Base-by-base conservation (phyloP, 2,329 filamentous ascomycete genomes). In the Verticillium dahliae region DNA sequence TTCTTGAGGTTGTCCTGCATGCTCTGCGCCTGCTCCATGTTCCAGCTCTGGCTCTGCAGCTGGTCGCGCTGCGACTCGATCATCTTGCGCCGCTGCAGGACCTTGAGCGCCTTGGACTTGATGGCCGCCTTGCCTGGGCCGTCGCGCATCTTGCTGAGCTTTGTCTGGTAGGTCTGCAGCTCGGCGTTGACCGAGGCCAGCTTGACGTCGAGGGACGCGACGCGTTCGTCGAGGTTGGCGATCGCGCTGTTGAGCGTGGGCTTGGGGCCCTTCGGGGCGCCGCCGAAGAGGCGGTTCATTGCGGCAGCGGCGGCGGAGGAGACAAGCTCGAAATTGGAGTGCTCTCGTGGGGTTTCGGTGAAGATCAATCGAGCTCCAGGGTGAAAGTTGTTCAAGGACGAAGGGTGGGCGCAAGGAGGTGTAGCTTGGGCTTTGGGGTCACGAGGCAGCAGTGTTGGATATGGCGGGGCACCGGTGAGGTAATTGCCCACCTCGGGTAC, bases 1-100 rank as follows among this genome's bases (percentile, higher is more conserved):
- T 98, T 98, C 76, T 96, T 95, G 60, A 99, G 85, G 73, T 98
- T 98, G 78, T 98, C 94, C 79, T 96, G 92, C 94, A 98, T 97
- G 84, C 93, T 96, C 73, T 90, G 90, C 3, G 94, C 93, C 78
- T 97, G 93, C 79, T 98, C 93, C 93, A 99, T 97, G 79, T 98
- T 98, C 93, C 93, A 98, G 27, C 91, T 91, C 78, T 99, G 95
- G 67, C 89, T 85, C 77, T 96, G 90, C 60, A 98, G 87, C 78
- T 98, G 93, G 71, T 97, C 92, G 67, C 94, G 91, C 77, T 97
- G 92, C 3, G 86, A 83, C 78, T 99, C 95, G 85, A 97, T 96
- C 76, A 93, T 89, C 74, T 96, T 97, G 68, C 94, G 90, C 62
- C 92, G 90, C 78, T 97, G 92, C 2, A 98, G 88, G 11, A 98